These are phyloP conservation scores for Salix purpurea DNA, from an alignment of 345 rosid species.

Conservation along the genomic window DNA sequence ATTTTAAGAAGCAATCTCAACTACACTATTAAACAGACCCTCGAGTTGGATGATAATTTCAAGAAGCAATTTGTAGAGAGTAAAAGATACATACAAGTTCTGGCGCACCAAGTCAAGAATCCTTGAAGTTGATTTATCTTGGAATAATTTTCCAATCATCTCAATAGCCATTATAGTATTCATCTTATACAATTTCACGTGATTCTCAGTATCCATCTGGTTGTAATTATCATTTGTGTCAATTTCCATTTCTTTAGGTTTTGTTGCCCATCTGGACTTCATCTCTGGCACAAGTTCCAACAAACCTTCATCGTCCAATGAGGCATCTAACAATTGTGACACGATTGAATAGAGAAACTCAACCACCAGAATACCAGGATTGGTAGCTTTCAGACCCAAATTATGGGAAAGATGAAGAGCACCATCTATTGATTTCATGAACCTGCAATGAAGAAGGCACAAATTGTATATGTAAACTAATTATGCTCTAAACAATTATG, in stretches of 20 bases:
- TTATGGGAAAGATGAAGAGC: constrained; percentile 70
- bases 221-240: constrained; percentile 46
- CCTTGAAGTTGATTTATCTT: constrained; percentile 60
- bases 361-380: constrained; percentile 68
- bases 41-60: neutral
- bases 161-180: constrained; percentile 78
- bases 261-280: constrained; percentile 56
- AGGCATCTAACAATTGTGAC: constrained; percentile 88
- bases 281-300: constrained; percentile 61
- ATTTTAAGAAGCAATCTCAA: too few relatives aligned
- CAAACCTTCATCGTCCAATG: constrained; percentile 86
- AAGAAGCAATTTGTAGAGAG: neutral
- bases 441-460: constrained; percentile 39
- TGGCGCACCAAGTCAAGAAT: constrained; percentile 67
- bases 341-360: constrained; percentile 71
- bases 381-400: constrained; percentile 55
- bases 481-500: neutral
- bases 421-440: constrained; percentile 71
- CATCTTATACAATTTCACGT: constrained; percentile 44
- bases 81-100: constrained; percentile 52
- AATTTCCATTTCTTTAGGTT: constrained; percentile 58
- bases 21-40: too few relatives aligned
- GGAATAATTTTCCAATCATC: constrained; percentile 67
- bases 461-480: neutral
- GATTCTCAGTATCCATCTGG: constrained; percentile 48